Conservation (phyloP, 192 early-diverging fungal species). For the Gigaspora rosea region DNA sequence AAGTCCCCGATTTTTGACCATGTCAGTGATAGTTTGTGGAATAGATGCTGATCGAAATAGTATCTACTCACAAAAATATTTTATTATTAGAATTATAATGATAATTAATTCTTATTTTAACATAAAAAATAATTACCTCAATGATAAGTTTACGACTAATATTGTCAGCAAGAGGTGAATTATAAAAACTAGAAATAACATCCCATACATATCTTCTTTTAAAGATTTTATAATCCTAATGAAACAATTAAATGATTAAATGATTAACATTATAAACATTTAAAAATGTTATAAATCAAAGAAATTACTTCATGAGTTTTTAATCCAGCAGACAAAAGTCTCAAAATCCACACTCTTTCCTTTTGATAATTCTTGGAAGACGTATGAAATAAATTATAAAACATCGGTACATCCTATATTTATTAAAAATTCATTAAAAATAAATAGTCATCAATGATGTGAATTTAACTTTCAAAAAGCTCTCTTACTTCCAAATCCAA, state of each 20-base stretch:
- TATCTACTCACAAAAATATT: slow-evolving; percentile 41
- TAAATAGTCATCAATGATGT: neutral
- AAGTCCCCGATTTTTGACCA: slow-evolving; percentile 63
- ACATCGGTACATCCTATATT: slow-evolving; percentile 77
- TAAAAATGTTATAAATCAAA: neutral
- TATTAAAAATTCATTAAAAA: slow-evolving; percentile 8
- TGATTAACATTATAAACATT: neutral
- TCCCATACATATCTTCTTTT: slow-evolving; percentile 72
- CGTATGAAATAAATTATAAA: slow-evolving; percentile 77
- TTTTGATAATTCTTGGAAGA: slow-evolving; percentile 59
- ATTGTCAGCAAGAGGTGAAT: slow-evolving; percentile 66
- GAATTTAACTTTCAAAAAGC: no score
- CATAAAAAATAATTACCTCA: slow-evolving; percentile 46
- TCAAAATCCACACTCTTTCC: slow-evolving; percentile 76
- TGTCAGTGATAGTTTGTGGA: slow-evolving; percentile 55
- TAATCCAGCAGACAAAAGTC: slow-evolving; percentile 62
- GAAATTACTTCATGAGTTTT: slow-evolving; percentile 50
- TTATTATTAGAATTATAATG: neutral
- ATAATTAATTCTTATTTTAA: slow-evolving; percentile 26
- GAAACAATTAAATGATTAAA: neutral
- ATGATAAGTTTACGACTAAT: slow-evolving; percentile 50
- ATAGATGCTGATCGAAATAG: slow-evolving; percentile 55
- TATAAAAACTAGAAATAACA: slow-evolving; percentile 67
- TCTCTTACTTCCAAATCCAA: slow-evolving; percentile 68
- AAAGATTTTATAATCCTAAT: slow-evolving; percentile 67